Evolutionary conservation across 306 rosid species (phyloP), one percentile per base, ranked within the genome.

Genomic region (Quillaja saponaria): DNA sequence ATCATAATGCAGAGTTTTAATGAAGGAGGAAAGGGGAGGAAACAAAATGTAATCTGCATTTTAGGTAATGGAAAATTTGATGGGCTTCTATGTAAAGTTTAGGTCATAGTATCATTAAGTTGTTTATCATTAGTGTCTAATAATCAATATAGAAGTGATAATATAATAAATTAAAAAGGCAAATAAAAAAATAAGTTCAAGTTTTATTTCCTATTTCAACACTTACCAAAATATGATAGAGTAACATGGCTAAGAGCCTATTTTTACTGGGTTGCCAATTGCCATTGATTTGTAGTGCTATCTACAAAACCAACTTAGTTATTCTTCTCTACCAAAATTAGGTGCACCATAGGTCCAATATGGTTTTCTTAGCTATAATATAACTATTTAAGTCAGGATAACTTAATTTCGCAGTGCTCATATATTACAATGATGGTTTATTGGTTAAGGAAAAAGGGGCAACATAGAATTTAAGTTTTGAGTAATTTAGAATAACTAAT

Each of bases 141-240:
- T 25, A 25, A 25, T 25, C 4, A 25, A 25, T 25, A 25, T 25
- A 25, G 42, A 33, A 8, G 6, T 14, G 31, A 16, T 40, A 33
- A n/a, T 25, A 25, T 25, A 25, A 25, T 25, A 25, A 25, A 25
- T 25, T 34, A 4, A 18, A 41, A 39, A 34, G 31, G 4, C 31
- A 25, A 25, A 25, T 4, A 25, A 25, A 25, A 15, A 31, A n/a
- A n/a, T n/a, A n/a, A n/a, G n/a, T n/a, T 42, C 14, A 31, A 46
- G 45, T 67, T 59, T 56, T 34, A 34, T 73, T 58, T 64, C 60
- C 34, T 45, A 20, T 7, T 49, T 40, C 40, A 14, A 44, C 44
- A 28, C 21, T 46, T 51, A 25, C 4, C 31, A 4, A 4, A 25
- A 25, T 25, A 25, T 51, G n/a, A 65, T 50, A 58, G 46, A 39